Evolutionary conservation across 352 stramenopile genomes (phyloP).

Genomic region (Phytophthora crassamura): DNA sequence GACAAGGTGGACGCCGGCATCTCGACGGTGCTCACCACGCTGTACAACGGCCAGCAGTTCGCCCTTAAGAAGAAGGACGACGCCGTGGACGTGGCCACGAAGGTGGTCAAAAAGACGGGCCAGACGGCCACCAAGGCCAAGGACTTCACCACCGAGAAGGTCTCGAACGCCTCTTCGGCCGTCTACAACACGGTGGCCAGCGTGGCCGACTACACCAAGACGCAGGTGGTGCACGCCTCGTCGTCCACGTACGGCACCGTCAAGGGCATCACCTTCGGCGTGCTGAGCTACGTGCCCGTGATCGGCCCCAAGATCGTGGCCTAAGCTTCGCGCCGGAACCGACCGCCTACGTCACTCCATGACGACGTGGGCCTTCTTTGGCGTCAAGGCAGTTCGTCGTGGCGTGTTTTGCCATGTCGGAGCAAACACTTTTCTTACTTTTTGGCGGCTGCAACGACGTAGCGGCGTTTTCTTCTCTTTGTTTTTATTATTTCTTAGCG

Average conservation of each 20-base stretch:
- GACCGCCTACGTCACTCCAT: not conserved
- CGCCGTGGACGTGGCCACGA: slow-evolving; percentile 29
- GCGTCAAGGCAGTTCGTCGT: not conserved
- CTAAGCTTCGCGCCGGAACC: slow-evolving; percentile 30
- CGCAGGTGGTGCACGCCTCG: slow-evolving; percentile 60
- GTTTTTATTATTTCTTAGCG: slow-evolving; percentile 14
- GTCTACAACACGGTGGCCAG: slow-evolving; percentile 50
- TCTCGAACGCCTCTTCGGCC: slow-evolving; percentile 34
- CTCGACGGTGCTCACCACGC: slow-evolving; percentile 51
- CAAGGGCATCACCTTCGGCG: slow-evolving; percentile 54
- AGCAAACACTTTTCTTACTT: not conserved
- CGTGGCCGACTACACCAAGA: slow-evolving; percentile 64
- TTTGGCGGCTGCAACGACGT: slow-evolving; percentile 13
- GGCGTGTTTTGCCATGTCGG: not conserved
- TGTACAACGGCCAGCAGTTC: slow-evolving; percentile 63
- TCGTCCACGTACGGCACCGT: slow-evolving; percentile 61
- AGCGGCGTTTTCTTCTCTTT: slow-evolving; percentile 11
- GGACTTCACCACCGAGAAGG: slow-evolving; percentile 52
- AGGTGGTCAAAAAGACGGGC: not conserved
- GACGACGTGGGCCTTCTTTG: not conserved
- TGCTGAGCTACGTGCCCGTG: slow-evolving; percentile 61
- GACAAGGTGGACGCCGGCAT: slow-evolving; percentile 67
- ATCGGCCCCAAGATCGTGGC: slow-evolving; percentile 64
- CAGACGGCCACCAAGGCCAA: slow-evolving; percentile 51
- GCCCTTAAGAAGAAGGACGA: slow-evolving; percentile 70